Base-by-base conservation (phyloP, 805 yeast genomes). In the Nakazawaea wickerhamii region DNA sequence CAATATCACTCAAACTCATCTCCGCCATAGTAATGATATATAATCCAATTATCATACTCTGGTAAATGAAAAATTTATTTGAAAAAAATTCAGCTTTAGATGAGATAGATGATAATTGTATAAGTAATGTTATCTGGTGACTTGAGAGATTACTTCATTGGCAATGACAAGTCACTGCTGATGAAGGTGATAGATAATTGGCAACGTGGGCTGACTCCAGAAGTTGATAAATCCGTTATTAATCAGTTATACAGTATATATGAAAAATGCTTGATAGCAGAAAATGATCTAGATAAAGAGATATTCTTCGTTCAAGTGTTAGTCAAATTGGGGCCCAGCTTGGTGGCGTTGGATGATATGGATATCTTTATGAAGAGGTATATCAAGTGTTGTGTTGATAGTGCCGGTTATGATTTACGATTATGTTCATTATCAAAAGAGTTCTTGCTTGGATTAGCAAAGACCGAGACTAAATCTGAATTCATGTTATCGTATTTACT, bases 311-410 rank as follows among this genome's bases (percentile, higher is more conserved):
- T 73, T 19, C 66, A 64, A 36, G 53, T 68, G 1, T 58, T 73
- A n/a, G 53, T 49, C 2, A 54, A 54, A 23, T 48, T 71, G 11
- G 54, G 60, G 40, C 63, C 66, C 1, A 60, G 58, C 15, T 55
- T 68, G 4, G 46, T 50, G 5, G 53, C 52, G 21, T 52, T 53
- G 9, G 57, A 59, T 9, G 67, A 63, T 30, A 54, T 73, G 8
- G 48, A 54, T 18, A 55, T 63, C 30, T 81, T 86, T 85, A 63
- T 75, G 37, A 59, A 63, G 22, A 63, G 70, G 27, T 70, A 76
- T 45, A 51, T 70, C 10, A 61, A 61, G 10, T 73, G 76, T 0
- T 79, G 83, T 0, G 60, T 79, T 3, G 81, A 80, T 50, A 75
- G 83, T 27, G 79, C 82, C 0, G 81, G 84, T 2, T 63, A 60